Evolutionary conservation across 345 rosid species (phyloP).

Genomic region (Cardamine occulta): DNA sequence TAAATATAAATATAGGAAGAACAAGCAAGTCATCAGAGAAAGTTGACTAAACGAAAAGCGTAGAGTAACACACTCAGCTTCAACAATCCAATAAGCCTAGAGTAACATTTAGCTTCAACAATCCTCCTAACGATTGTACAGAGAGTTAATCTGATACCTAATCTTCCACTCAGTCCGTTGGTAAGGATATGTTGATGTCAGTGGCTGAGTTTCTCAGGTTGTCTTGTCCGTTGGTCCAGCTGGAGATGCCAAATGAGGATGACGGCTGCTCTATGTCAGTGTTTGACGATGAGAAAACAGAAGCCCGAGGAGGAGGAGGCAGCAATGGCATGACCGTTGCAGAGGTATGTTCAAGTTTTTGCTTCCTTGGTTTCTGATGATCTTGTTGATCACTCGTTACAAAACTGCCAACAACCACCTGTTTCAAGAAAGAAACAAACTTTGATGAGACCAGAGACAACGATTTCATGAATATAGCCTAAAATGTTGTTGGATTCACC

Average conservation of each 20-base stretch:
- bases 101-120: constrained; percentile 31
- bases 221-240: constrained; percentile 64
- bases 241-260: constrained; percentile 37
- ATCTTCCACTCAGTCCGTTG: constrained; percentile 46
- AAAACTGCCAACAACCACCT: constrained; percentile 95
- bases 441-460: background rate
- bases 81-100: background rate
- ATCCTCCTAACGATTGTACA: constrained; percentile 28
- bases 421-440: constrained; percentile 17
- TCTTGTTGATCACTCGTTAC: constrained; percentile 67
- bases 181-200: constrained; percentile 75
- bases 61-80: no score
- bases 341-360: constrained; percentile 54
- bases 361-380: constrained; percentile 79
- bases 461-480: no score
- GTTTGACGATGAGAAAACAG: constrained; percentile 44
- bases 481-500: no score
- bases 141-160: constrained; percentile 31
- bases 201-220: constrained; percentile 54
- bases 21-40: background rate
- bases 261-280: constrained; percentile 59
- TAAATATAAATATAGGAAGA: background rate
- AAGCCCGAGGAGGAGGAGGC: constrained; percentile 42
- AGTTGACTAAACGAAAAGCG: background rate
- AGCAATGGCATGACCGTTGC: constrained; percentile 42